Evolutionary conservation across 352 stramenopile species (phyloP), one percentile per base, ranked within the genome.

Genomic region (Pilasporangium apinafurcum): DNA sequence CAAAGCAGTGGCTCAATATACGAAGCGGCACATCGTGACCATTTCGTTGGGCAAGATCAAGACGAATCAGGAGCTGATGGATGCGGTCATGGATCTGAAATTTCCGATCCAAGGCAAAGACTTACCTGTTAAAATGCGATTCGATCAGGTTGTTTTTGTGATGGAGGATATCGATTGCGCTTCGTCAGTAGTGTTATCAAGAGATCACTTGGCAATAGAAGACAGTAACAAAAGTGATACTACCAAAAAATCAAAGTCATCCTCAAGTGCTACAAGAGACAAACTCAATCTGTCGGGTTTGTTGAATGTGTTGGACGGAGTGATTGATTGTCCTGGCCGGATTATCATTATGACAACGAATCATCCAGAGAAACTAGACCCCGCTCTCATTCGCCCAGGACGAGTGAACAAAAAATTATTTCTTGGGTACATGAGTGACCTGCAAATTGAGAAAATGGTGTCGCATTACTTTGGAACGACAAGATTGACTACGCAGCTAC

Each of bases 261-360:
- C 18, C 28, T 51, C 25, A 38, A 71, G 14, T 31, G 60, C 65
- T 25, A 47, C 47, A 13, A 56, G 58, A 31, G 53, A 80, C 56
- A 73, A 86, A 60, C 60, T 96, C 14, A 91, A 80, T 32, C 56
- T 96, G 2, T 65, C 71, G 8, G 83, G 84, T 0, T 54, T 97
- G 38, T 57, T 96, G 1, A 95, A 97, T 37, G 83, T 92, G 5
- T 54, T 97, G 9, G 89, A 97, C 56, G 89, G 86, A 3, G 73
- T 96, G 4, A 82, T 95, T 17, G 84, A 96, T 48, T 84, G 62
- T 16, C 77, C 80, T 16, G 83, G 76, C 0, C 72, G 84, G 28
- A 96, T 97, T 44, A 63, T 96, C 2, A 85, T 97, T 58, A 93
- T 96, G 74, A 95, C 88, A 10, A 92, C 81, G 14, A 97, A 97